phyloP scores from a whole-genome alignment of 331 rosid genomes.

The Quercus phellos region DNA sequence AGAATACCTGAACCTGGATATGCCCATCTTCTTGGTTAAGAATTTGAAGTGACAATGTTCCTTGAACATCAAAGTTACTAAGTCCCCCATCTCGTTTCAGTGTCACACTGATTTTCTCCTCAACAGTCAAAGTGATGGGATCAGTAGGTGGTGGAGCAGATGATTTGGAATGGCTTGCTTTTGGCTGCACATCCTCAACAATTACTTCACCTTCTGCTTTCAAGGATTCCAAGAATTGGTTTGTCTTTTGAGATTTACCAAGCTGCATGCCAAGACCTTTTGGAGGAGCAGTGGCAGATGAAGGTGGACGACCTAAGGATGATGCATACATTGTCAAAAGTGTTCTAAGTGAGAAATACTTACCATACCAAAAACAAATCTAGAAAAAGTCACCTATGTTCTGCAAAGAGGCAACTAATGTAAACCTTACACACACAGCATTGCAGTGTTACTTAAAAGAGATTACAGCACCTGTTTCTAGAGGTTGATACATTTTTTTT shows the following conservation, averaged over 20 bases:
- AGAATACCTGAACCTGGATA: slow-evolving; percentile 81
- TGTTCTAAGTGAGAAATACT: neutral
- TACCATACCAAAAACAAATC: slow-evolving; percentile 2
- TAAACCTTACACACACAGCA: neutral
- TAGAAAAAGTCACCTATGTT: neutral
- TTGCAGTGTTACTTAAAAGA: neutral
- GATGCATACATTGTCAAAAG: slow-evolving; percentile 13
- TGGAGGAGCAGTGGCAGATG: slow-evolving; percentile 91
- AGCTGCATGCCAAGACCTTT: slow-evolving; percentile 88
- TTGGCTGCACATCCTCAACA: slow-evolving; percentile 87
- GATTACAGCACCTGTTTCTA: neutral
- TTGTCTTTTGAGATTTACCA: slow-evolving; percentile 80
- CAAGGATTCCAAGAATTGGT: slow-evolving; percentile 84
- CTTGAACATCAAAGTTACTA: slow-evolving; percentile 88
- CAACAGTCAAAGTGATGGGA: slow-evolving; percentile 86
- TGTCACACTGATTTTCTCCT: slow-evolving; percentile 83
- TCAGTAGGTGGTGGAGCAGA: slow-evolving; percentile 74
- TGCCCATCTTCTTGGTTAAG: slow-evolving; percentile 81
- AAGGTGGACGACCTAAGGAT: slow-evolving; percentile 58
- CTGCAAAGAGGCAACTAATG: neutral
- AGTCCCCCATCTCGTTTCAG: slow-evolving; percentile 96
- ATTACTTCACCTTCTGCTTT: slow-evolving; percentile 97
- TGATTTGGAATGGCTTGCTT: slow-evolving; percentile 52
- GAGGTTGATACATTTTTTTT: neutral
- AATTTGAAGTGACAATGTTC: slow-evolving; percentile 82